Conservation (phyloP, 768 basidiomycete genomes). For the Amanita pseudoporphyria region DNA sequence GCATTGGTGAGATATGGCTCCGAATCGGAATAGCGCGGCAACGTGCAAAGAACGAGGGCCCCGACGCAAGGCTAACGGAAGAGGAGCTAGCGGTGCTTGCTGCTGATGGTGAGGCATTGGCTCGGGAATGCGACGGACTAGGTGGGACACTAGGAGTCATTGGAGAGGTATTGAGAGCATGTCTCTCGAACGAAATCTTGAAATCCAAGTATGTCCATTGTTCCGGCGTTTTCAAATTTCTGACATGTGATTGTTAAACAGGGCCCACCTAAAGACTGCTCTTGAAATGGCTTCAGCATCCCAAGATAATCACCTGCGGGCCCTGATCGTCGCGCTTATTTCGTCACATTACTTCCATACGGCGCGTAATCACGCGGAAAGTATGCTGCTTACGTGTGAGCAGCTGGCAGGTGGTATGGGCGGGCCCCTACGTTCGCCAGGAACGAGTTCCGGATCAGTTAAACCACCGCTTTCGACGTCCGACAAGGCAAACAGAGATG, state of each 20-base stretch:
- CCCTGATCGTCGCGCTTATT: slow-evolving; percentile 56
- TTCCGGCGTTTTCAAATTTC: background rate
- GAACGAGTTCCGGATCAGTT: background rate
- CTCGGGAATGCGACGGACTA: slow-evolving; percentile 34
- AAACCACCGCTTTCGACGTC: slow-evolving; percentile 5
- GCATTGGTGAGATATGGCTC: slow-evolving; percentile 26
- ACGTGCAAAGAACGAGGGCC: background rate
- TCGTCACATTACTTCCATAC: slow-evolving; percentile 68
- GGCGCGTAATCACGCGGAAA: slow-evolving; percentile 54
- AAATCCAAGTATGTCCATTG: slow-evolving; percentile 45
- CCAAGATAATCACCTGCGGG: slow-evolving; percentile 67
- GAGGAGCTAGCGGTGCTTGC: slow-evolving; percentile 22
- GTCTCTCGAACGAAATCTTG: slow-evolving; percentile 43
- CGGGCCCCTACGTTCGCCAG: slow-evolving; percentile 24
- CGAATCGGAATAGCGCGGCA: slow-evolving; percentile 18
- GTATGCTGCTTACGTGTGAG: slow-evolving; percentile 58
- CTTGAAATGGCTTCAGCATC: slow-evolving; percentile 46
- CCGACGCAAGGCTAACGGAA: background rate
- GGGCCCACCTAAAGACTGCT: slow-evolving; percentile 49
- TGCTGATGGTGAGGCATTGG: slow-evolving; percentile 26
- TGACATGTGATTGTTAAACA: slow-evolving; percentile 15
- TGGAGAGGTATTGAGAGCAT: slow-evolving; percentile 45
- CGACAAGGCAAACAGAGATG: slow-evolving; percentile 9
- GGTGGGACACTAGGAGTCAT: slow-evolving; percentile 48
- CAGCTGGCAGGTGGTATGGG: slow-evolving; percentile 67